These are phyloP conservation scores for Alectoria sarmentosa DNA, from an alignment of 495 filamentous ascomycete species.

Conservation along the genomic window DNA sequence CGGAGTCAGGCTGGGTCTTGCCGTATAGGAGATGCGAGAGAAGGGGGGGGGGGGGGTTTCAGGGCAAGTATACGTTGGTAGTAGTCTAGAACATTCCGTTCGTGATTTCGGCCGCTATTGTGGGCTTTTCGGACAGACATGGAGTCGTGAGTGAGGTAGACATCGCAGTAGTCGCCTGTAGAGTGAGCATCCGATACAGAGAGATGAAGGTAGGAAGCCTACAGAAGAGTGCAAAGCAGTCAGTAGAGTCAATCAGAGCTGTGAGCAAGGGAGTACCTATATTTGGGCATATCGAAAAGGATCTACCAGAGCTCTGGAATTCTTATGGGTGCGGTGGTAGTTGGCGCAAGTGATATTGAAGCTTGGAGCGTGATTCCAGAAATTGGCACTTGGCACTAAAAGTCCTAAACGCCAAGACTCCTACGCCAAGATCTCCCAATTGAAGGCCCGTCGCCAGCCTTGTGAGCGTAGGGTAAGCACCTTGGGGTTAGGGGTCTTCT, in stretches of 20 bases:
- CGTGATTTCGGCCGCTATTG: slow-evolving; percentile 91
- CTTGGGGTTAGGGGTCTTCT: too few relatives aligned
- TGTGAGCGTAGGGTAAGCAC: too few relatives aligned
- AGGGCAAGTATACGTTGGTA: slow-evolving; percentile 71
- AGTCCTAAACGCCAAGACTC: too few relatives aligned
- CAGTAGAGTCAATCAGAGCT: slow-evolving; percentile 34
- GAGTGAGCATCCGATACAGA: slow-evolving; percentile 15
- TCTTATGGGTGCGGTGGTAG: slow-evolving; percentile 1
- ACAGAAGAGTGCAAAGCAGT: slow-evolving; percentile 61
- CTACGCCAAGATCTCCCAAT: too few relatives aligned
- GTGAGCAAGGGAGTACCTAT: slow-evolving; percentile 46
- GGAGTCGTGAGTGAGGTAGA: slow-evolving; percentile 98
- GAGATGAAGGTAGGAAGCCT: slow-evolving; percentile 33
- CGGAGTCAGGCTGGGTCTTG: slow-evolving; percentile 11
- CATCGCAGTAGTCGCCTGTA: slow-evolving; percentile 97
- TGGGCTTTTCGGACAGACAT: slow-evolving; percentile 99
- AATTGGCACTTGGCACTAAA: too few relatives aligned
- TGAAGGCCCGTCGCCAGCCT: too few relatives aligned
- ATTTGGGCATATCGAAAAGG: slow-evolving; percentile 65
- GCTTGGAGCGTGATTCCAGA: slow-evolving; percentile 5
- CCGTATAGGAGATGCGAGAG: not conserved
- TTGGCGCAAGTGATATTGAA: slow-evolving; percentile 7
- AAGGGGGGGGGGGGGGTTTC: slow-evolving; percentile 4
- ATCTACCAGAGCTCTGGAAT: not conserved
- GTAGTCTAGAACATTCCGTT: slow-evolving; percentile 96